Percentiles rank a stretch among this genome's conserved stretches.
These are phyloP conservation scores for Pseudogymnoascus sp. DNA, from an alignment of 2,329 filamentous ascomycete species.

Conservation along the genomic window DNA sequence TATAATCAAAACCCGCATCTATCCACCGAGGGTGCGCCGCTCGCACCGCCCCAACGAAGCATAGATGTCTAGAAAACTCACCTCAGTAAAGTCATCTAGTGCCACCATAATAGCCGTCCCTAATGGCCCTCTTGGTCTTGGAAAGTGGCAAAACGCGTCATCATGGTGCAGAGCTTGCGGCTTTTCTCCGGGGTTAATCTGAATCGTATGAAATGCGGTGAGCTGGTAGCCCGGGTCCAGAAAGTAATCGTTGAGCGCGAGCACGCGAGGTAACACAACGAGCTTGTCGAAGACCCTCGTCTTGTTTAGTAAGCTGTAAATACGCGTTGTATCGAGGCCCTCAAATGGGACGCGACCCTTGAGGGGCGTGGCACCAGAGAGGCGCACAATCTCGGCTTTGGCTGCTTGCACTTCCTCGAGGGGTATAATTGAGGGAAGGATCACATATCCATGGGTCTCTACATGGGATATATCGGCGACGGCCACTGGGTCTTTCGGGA, in stretches of 20 bases:
- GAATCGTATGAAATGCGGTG: slow-evolving; percentile 32
- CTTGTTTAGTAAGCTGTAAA: slow-evolving; percentile 35
- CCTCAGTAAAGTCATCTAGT: slow-evolving; percentile 25
- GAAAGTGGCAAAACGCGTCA: slow-evolving; percentile 25
- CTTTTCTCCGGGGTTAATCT: slow-evolving; percentile 30
- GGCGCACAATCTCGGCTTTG: slow-evolving; percentile 28
- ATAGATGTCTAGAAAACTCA: neutral
- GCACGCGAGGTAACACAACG: slow-evolving; percentile 30
- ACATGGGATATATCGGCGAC: neutral
- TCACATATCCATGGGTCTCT: slow-evolving; percentile 30
- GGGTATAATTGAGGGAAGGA: slow-evolving; percentile 29
- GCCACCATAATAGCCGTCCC: slow-evolving; percentile 27
- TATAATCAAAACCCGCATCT: neutral
- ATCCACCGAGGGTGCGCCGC: neutral
- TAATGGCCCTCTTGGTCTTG: slow-evolving; percentile 25
- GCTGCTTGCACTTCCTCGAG: slow-evolving; percentile 27
- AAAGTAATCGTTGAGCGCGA: slow-evolving; percentile 34
- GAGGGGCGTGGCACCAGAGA: slow-evolving; percentile 28
- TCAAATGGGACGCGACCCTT: slow-evolving; percentile 32
- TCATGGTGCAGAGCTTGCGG: slow-evolving; percentile 31
- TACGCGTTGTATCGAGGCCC: slow-evolving; percentile 31
- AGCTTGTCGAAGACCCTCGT: slow-evolving; percentile 33
- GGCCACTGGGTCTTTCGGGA: neutral
- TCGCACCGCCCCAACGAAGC: neutral
- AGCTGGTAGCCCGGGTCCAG: slow-evolving; percentile 31